phyloP scores from a whole-genome alignment of 2,329 filamentous ascomycete genomes.

The Domatiomyces catenatus region DNA sequence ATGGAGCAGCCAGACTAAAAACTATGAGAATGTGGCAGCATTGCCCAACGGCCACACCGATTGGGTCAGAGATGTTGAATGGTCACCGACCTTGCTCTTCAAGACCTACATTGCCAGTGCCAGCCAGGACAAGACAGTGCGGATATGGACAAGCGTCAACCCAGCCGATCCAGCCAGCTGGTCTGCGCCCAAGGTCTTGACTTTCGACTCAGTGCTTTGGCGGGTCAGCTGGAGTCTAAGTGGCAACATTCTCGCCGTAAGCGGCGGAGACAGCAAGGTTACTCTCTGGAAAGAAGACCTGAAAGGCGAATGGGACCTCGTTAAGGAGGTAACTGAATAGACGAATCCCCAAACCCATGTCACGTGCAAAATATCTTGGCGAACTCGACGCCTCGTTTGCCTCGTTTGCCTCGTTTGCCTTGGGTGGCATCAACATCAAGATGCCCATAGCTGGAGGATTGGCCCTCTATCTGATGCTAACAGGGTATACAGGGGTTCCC shows the following conservation, averaged over 20 bases:
- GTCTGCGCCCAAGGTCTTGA: constrained; percentile 61
- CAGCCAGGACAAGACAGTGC: constrained; percentile 89
- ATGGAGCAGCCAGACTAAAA: constrained; percentile 46
- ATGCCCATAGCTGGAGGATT: background rate
- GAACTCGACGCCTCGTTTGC: background rate
- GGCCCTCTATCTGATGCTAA: background rate
- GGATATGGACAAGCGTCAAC: constrained; percentile 76
- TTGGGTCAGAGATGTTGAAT: constrained; percentile 95
- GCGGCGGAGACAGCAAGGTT: constrained; percentile 89
- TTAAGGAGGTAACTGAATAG: constrained; percentile 89
- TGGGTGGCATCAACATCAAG: background rate
- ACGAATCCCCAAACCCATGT: background rate
- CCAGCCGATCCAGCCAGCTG: constrained; percentile 53
- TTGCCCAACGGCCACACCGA: constrained; percentile 67
- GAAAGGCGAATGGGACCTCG: constrained; percentile 88
- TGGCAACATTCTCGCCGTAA: constrained; percentile 89
- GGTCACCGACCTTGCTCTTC: constrained; percentile 86
- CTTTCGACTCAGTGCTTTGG: constrained; percentile 84
- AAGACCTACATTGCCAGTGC: constrained; percentile 95
- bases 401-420: background rate
- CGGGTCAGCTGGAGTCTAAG: constrained; percentile 95
- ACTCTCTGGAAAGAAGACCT: constrained; percentile 98
- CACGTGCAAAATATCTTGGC: background rate
- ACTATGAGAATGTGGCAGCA: constrained; percentile 38
- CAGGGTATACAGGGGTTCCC: background rate